Evolutionary conservation across 805 yeast genomes (phyloP).

Genomic region (Sugiyamaella floridensis): DNA sequence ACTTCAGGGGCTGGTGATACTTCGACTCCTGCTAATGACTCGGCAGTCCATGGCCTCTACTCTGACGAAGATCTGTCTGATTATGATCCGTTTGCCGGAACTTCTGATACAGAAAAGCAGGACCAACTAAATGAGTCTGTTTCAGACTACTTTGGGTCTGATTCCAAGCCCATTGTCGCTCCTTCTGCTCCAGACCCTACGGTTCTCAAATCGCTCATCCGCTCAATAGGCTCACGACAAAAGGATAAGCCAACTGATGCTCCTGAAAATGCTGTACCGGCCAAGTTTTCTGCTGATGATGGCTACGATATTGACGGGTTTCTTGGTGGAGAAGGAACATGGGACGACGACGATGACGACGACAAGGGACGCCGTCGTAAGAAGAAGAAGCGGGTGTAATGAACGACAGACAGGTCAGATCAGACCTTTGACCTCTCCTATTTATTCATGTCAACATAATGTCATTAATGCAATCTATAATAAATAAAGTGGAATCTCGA

Average conservation of each 20-base stretch:
- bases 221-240: background rate
- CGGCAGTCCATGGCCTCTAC: background rate
- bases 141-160: background rate
- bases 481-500: too few species aligned
- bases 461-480: too few species aligned
- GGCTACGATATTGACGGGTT: constrained; percentile 5
- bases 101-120: background rate
- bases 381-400: background rate
- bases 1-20: background rate
- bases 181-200: background rate
- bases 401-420: background rate
- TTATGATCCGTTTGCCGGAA: background rate
- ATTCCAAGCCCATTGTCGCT: background rate
- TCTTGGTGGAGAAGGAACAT: constrained; percentile 2
- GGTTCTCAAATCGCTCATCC: background rate
- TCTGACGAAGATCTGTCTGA: background rate
- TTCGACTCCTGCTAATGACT: background rate
- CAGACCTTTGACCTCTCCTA: background rate
- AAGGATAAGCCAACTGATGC: background rate
- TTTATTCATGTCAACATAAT: background rate
- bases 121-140: background rate
- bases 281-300: constrained; percentile 1
- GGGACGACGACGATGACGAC: constrained; percentile 5
- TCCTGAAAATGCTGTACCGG: background rate
- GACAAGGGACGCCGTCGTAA: background rate